phyloP scores from a whole-genome alignment of 495 filamentous ascomycete genomes.

The Oidiodendron maius region DNA sequence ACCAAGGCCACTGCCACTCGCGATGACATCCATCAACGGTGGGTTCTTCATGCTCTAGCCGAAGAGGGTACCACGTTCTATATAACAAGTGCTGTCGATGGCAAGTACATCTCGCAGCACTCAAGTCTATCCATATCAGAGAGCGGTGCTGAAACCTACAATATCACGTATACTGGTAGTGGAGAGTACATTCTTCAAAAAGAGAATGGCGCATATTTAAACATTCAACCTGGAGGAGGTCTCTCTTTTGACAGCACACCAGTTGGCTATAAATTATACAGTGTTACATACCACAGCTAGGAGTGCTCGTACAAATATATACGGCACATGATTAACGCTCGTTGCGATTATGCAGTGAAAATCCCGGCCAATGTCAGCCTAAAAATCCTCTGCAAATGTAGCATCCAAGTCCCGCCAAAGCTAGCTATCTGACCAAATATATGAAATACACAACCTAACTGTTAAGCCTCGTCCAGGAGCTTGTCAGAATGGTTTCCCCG shows the following conservation, averaged over 20 bases:
- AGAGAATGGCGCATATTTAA: conserved; percentile 14
- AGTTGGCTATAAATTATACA: neutral
- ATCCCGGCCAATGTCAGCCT: too few species aligned
- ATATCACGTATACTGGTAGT: conserved; percentile 5
- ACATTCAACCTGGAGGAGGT: conserved; percentile 3
- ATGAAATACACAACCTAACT: too few species aligned
- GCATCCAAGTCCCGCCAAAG: too few species aligned
- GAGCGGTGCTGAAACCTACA: conserved; percentile 9
- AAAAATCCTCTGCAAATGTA: too few species aligned
- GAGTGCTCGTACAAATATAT: too few species aligned
- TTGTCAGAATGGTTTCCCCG: too few species aligned
- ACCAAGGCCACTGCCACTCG: neutral
- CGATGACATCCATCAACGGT: neutral
- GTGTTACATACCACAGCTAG: conserved; percentile 6
- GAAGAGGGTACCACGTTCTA: neutral
- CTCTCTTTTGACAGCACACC: neutral
- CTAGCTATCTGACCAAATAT: too few species aligned
- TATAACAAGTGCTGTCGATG: neutral
- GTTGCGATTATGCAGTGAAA: too few species aligned
- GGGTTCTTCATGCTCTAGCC: neutral
- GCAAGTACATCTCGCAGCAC: neutral
- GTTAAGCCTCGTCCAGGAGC: too few species aligned
- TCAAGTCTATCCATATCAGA: neutral
- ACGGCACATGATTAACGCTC: too few species aligned
- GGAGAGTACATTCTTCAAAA: conserved; percentile 11